Base-by-base conservation (phyloP, 768 basidiomycete genomes). In the Pleurotus citrinopileatus region DNA sequence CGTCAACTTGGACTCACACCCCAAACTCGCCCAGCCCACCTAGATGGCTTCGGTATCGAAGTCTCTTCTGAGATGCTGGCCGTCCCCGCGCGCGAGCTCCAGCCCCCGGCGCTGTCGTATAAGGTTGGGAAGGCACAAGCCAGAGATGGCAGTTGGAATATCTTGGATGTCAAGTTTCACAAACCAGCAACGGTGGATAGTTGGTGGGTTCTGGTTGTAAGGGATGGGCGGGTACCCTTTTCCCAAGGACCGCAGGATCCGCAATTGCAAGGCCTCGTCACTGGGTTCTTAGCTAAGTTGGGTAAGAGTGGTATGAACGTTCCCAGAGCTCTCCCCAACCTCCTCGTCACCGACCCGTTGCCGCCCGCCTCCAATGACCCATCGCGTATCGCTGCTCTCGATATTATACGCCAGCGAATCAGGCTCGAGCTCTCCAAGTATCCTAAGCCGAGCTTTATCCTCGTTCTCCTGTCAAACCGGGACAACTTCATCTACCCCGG, bases 401-500 rank as follows among this genome's bases (percentile, higher is more conserved):
- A 58, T 13, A 25, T 1, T 0, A 82, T 88, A 22, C 63, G 77
- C n/a, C 60, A 68, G 1, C 61, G 56, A 0, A 67, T 91, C 43
- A 67, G 61, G 42, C 47, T 63, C 0, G 64, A 61, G 1, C 48
- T 80, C 28, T 53, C 3, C 12, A 62, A 56, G 8, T 57, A 43
- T 22, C 62, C 46, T 9, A 79, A 72, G 60, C 87, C 87, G 0
- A 77, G 74, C 40, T 85, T 92, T 61, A 66, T 93, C 25, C 74
- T 94, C 23, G 86, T 91, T 4, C 62, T 94, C 20, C 69, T 94
- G 3, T 83, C 86, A 26, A 75, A 70, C 44, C 66, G 77, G 12
- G 91, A 94, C 63, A 86, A 87, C 45, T 84, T 65, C 59, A 87
- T 94, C 42, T 94, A 93, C 63, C 86, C 88, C 2, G 89, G 86